Base-by-base conservation (phyloP, 805 yeast genomes). In the Kodamaea nitidulidarum region DNA sequence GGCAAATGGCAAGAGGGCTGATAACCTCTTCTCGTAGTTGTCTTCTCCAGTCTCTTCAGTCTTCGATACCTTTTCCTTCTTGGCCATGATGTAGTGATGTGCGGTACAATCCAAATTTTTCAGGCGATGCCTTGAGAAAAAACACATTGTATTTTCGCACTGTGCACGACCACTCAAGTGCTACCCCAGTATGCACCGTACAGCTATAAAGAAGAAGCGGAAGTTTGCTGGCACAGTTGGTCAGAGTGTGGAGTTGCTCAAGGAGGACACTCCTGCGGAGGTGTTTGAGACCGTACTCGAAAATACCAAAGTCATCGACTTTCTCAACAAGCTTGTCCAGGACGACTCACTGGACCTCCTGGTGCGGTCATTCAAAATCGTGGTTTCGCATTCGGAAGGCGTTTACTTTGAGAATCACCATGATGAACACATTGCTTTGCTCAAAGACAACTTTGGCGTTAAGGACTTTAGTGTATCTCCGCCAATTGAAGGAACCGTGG, bases 1-100 rank as follows among this genome's bases (percentile, higher is more conserved):
- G 39, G 98, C 96, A 65, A 93, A 91, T 40, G 96, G 84, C 51
- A 93, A 74, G 42, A 84, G 80, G 15, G 96, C 97, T 36, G 95
- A 82, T 66, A 93, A 67, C 67, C 97, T 81, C 57, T 76, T 75
- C 46, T 93, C 98, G 69, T 93, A 93, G 78, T 91, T 88, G 63
- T 87, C 95, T 51, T 75, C 67, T 8, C 33, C 33, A 31, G 48
- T 27, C 36, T 64, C 70, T 41, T 57, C 68, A 22, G 54, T 51
- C 54, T 67, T 67, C 32, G 62, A 42, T 22, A 66, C 63, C 59
- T 74, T 74, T 49, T 65, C 74, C 52, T 67, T 68, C 67, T 78
- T 68, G 45, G 60, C 67, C 72, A 66, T 67, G 33, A 32, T 53
- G 46, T 32, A 26, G 15, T 17, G 28, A 32, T 15, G 32, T 32